Conservation (phyloP, 805 yeast genomes). For the Wickerhamiella sergipiensis region DNA sequence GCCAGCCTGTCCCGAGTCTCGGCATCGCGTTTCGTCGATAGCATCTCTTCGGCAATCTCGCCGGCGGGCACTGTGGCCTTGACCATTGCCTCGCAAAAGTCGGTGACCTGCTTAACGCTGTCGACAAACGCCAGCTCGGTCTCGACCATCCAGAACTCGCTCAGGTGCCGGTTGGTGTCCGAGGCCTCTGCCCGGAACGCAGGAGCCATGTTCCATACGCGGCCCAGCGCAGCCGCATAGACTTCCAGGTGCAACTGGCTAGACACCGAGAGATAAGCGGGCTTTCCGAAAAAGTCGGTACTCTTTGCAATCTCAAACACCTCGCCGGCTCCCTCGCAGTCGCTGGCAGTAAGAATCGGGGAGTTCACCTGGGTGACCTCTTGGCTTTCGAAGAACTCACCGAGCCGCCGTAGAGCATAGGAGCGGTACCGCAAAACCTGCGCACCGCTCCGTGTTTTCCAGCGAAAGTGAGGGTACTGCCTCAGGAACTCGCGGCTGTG, state of each 20-base stretch:
- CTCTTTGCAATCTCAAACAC: slow-evolving; percentile 45
- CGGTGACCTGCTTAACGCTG: slow-evolving; percentile 44
- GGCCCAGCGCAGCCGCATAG: slow-evolving; percentile 51
- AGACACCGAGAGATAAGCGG: slow-evolving; percentile 72
- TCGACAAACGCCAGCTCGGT: slow-evolving; percentile 65
- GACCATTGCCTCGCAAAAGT: slow-evolving; percentile 58
- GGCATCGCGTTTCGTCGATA: slow-evolving; percentile 23
- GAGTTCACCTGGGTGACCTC: slow-evolving; percentile 66
- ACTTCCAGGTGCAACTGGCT: slow-evolving; percentile 86
- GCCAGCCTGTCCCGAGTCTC: slow-evolving; percentile 26
- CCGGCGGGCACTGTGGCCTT: slow-evolving; percentile 31
- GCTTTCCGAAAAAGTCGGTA: slow-evolving; percentile 39
- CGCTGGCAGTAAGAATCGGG: slow-evolving; percentile 76
- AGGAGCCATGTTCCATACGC: slow-evolving; percentile 84
- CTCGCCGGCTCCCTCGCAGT: slow-evolving; percentile 98
- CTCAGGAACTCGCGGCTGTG: slow-evolving; percentile 58
- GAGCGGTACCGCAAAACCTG: slow-evolving; percentile 66
- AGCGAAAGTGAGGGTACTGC: slow-evolving; percentile 60
- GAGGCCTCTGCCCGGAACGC: slow-evolving; percentile 90
- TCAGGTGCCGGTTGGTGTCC: slow-evolving; percentile 78
- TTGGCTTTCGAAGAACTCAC: slow-evolving; percentile 37
- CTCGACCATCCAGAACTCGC: slow-evolving; percentile 97
- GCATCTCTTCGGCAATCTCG: slow-evolving; percentile 15
- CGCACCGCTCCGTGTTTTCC: slow-evolving; percentile 52
- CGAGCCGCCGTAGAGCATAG: slow-evolving; percentile 38